phyloP scores from a whole-genome alignment of 116 monocot species.

The Posidonia oceanica region DNA sequence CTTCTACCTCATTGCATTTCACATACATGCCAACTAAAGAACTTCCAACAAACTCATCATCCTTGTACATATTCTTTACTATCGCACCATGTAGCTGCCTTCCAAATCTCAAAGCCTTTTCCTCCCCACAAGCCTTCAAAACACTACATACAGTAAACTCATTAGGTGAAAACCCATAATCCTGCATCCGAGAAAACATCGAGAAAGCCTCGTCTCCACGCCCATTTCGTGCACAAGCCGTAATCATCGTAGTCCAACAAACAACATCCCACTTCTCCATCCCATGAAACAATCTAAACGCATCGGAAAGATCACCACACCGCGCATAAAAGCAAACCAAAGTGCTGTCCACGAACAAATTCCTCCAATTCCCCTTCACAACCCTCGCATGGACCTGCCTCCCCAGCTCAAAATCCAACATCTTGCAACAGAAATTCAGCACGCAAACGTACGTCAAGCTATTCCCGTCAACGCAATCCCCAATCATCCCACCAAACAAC shows the following conservation, averaged over 20 bases:
- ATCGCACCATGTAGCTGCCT: constrained; percentile 66
- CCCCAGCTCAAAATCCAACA: constrained; percentile 47
- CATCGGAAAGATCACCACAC: constrained; percentile 33
- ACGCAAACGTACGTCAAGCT: constrained; percentile 65
- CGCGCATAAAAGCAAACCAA: constrained; percentile 56
- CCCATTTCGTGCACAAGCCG: constrained; percentile 46
- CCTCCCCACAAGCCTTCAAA: constrained; percentile 71
- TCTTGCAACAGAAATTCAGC: constrained; percentile 53
- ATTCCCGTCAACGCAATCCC: constrained; percentile 27
- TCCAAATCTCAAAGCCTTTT: constrained; percentile 47
- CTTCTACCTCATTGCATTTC: constrained; percentile 40
- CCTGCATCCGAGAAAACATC: constrained; percentile 54
- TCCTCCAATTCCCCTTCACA: constrained; percentile 51
- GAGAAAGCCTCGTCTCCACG: constrained; percentile 35
- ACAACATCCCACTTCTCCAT: constrained; percentile 49
- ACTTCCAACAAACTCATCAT: constrained; percentile 61
- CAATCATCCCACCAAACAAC: constrained; percentile 36
- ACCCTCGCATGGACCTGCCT: constrained; percentile 58
- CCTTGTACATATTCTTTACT: constrained; percentile 38
- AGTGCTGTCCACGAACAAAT: constrained; percentile 68
- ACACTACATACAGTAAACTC: constrained; percentile 78
- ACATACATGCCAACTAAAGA: constrained; percentile 69
- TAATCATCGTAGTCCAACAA: constrained; percentile 73
- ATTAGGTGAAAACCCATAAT: constrained; percentile 39
- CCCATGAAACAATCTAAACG: constrained; percentile 32